A percentile compares a stretch with the other conserved stretches of the same genome.
phyloP scores from a whole-genome alignment of 164 flowering plant genomes.

The Aristolochia californica region DNA sequence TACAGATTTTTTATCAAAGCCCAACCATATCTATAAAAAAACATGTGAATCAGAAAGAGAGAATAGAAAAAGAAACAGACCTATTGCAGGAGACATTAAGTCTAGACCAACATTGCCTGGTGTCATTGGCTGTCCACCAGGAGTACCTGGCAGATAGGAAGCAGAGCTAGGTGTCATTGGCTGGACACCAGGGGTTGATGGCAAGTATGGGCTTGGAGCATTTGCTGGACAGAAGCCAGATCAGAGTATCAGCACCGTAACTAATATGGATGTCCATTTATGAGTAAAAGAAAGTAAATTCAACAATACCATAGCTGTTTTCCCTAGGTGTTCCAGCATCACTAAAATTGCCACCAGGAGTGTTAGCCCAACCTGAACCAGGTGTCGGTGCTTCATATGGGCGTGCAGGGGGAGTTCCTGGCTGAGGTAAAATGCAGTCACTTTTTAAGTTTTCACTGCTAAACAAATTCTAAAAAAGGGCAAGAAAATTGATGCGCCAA shows the following conservation, averaged over 20 bases:
- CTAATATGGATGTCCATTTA: background rate
- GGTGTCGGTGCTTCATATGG: constrained; percentile 97
- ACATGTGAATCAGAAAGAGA: background rate
- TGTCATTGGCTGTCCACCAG: constrained; percentile 99
- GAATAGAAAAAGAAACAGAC: constrained; percentile 20
- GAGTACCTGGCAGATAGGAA: constrained; percentile 88
- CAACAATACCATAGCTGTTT: constrained; percentile 54
- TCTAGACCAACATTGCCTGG: constrained; percentile 95
- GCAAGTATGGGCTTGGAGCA: constrained; percentile 98
- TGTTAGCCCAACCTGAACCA: constrained; percentile 91
- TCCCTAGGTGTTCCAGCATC: constrained; percentile 98
- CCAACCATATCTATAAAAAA: background rate
- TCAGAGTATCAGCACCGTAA: background rate
- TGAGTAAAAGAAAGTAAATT: background rate
- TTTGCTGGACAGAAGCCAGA: constrained; percentile 39
- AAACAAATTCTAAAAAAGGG: background rate
- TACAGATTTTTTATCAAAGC: background rate
- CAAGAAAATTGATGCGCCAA: background rate
- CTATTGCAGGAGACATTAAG: constrained; percentile 86
- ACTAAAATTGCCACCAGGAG: constrained; percentile 75
- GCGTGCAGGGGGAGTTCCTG: constrained; percentile 86
- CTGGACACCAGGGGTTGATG: constrained; percentile 95
- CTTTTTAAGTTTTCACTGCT: background rate
- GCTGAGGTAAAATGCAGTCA: constrained; percentile 32
- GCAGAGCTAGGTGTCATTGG: constrained; percentile 94